phyloP scores from a whole-genome alignment of 1,284 basidiomycete genomes.

The Cutaneotrichosporon spelunceum region DNA sequence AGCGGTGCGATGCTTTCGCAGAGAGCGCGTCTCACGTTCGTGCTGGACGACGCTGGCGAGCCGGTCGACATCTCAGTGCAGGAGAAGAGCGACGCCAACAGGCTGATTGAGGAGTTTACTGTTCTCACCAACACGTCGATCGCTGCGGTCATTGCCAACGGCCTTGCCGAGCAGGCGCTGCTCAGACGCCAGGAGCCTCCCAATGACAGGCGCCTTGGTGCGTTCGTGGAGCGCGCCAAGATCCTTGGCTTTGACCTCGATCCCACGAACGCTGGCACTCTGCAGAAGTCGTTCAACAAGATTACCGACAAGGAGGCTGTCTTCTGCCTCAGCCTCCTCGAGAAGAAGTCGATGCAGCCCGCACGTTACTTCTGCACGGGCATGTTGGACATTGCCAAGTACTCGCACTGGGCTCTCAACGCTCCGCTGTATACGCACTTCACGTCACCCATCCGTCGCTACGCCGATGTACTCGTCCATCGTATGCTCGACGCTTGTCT shows the following conservation, averaged over 20 bases:
- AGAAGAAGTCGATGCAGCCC: conserved; percentile 79
- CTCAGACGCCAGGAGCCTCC: conserved; percentile 91
- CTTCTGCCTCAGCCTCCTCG: conserved; percentile 71
- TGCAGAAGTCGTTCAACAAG: conserved; percentile 77
- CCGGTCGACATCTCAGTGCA: conserved; percentile 75
- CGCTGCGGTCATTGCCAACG: conserved; percentile 87
- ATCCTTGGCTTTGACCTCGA: conserved; percentile 82
- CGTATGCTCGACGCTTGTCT: conserved; percentile 92
- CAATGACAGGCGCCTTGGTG: conserved; percentile 74
- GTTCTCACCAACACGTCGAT: conserved; percentile 83
- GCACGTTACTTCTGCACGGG: conserved; percentile 99
- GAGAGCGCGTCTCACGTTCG: conserved; percentile 71
- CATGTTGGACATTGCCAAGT: conserved; percentile 99
- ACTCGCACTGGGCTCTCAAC: conserved; percentile 87
- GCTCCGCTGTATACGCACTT: conserved; percentile 95
- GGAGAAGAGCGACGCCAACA: conserved; percentile 68
- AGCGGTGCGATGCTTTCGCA: conserved; percentile 75
- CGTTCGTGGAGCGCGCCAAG: conserved; percentile 72
- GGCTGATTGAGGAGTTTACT: conserved; percentile 95
- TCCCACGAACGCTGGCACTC: conserved; percentile 68
- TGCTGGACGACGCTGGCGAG: conserved; percentile 74
- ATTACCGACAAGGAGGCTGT: conserved; percentile 71
- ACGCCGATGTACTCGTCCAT: conserved; percentile 90
- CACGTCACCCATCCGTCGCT: conserved; percentile 83
- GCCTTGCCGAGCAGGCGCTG: conserved; percentile 90